A percentile compares a stretch with the other conserved stretches of the same genome.
Evolutionary conservation across 2,329 filamentous ascomycete genomes (phyloP).

Genomic region (Alternaria solani): DNA sequence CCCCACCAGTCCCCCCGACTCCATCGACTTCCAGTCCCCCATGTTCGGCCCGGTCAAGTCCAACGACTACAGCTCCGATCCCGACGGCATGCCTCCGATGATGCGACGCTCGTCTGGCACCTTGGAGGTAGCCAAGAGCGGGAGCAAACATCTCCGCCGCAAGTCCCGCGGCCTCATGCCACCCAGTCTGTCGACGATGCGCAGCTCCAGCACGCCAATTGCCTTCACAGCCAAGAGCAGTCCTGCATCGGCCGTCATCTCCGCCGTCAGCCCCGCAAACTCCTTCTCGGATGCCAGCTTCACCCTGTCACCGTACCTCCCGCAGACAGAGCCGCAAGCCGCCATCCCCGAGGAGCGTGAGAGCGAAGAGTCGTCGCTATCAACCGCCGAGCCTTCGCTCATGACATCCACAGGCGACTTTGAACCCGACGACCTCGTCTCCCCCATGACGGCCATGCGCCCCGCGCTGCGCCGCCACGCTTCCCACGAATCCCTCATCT

Average conservation of each 20-base stretch:
- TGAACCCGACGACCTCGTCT: conserved; percentile 41
- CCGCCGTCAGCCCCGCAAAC: conserved; percentile 42
- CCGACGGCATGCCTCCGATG: conserved; percentile 18
- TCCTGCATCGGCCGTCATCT: conserved; percentile 44
- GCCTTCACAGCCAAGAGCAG: conserved; percentile 45
- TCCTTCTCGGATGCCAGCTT: conserved; percentile 43
- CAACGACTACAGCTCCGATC: conserved; percentile 31
- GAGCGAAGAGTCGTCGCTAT: conserved; percentile 35
- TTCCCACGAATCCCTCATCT: conserved; percentile 91
- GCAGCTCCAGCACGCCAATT: conserved; percentile 46
- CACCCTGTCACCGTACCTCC: conserved; percentile 35
- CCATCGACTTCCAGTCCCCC: conserved; percentile 67
- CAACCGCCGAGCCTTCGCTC: conserved; percentile 21
- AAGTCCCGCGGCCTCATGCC: conserved; percentile 42
- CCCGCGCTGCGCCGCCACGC: conserved; percentile 67
- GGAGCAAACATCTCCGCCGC: conserved; percentile 23
- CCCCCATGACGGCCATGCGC: conserved; percentile 46
- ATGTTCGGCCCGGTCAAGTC: conserved; percentile 60
- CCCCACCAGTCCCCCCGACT: conserved; percentile 79
- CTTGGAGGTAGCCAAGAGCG: conserved; percentile 10
- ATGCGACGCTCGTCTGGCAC: conserved; percentile 10
- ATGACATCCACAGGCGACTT: conserved; percentile 36
- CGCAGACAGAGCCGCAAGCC: conserved; percentile 30
- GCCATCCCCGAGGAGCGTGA: conserved; percentile 51
- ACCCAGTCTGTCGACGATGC: conserved; percentile 39